Base-by-base conservation (phyloP, 2,329 filamentous ascomycete genomes). In the Arthrobotrys iridis region DNA sequence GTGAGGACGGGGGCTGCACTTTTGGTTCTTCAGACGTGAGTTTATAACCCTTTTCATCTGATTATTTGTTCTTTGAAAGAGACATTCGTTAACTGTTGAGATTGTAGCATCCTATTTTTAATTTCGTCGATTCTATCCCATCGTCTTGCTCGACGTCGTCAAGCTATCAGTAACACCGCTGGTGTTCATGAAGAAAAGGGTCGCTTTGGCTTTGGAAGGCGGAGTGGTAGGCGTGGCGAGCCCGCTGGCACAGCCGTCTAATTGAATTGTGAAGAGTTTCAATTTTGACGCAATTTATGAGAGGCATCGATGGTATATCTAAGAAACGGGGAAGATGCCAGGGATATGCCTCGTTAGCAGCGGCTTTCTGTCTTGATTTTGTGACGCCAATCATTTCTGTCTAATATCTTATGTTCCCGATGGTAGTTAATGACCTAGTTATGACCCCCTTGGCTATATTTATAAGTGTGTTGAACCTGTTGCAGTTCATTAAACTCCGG, bases 21-120 rank as follows among this genome's bases (percentile, higher is more conserved):
- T n/a, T 37, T 70, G 65, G 24, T 70, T 18, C 43, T 70, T 18
- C 65, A 70, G 20, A 70, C 59, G 55, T 70, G 55, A 41, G 65
- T 37, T 24, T 35, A 33, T 15, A 11, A 13, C 22, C 13, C n/a
- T 7, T 11, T 15, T 50, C 28, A n/a, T 13, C 30, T 62, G 22
- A 18, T 18, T n/a, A n/a, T 28, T 62, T 52, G 46, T 7, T 7
- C 22, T 2, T n/a, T n/a, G n/a, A n/a, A n/a, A n/a, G n/a, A 35
- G 26, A 55, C 13, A 1, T 26, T 15, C 30, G 13, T 18, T 3
- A 20, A 11, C 11, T 15, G 24, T 11, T 26, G 26, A 20, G 13
- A 6, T 35, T 26, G 6, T 52, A 72, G 67, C 11, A 41, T 72
- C 33, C 18, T 72, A 15, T 72, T 65, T 41, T 59, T 62, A 15